A percentile compares a stretch with the other conserved stretches of the same genome.
These are phyloP conservation scores for Candida ovalis DNA, from an alignment of 805 yeast genomes.

Conservation along the genomic window DNA sequence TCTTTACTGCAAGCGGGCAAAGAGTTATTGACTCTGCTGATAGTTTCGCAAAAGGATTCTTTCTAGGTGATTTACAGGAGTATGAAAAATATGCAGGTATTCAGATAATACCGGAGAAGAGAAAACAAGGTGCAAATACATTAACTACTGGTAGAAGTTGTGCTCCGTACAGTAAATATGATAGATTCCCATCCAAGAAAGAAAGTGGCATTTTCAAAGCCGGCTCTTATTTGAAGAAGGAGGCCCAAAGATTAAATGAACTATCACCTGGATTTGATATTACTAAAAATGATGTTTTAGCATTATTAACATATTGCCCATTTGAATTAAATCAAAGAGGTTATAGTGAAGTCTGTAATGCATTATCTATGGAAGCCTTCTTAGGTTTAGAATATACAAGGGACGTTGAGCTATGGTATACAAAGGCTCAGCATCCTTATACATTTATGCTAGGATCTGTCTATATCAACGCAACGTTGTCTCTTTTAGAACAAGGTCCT, in stretches of 20 bases:
- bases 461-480: constrained; percentile 44
- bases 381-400: constrained; percentile 55
- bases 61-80: constrained; percentile 32
- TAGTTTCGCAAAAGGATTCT: constrained; percentile 57
- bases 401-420: constrained; percentile 58
- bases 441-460: constrained; percentile 60
- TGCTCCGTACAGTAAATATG: constrained; percentile 31
- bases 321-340: constrained; percentile 73
- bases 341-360: constrained; percentile 58
- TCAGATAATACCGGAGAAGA: constrained; percentile 43
- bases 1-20: constrained; percentile 53
- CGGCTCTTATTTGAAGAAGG: constrained; percentile 42
- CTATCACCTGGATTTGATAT: constrained; percentile 54
- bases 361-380: constrained; percentile 68
- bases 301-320: constrained; percentile 62
- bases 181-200: constrained; percentile 14
- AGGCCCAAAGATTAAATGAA: constrained; percentile 53
- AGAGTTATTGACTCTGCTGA: constrained; percentile 54
- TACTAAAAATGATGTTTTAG: constrained; percentile 47
- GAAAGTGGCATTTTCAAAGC: constrained; percentile 12
- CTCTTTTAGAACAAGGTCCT: constrained; percentile 23
- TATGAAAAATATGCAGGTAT: constrained; percentile 35
- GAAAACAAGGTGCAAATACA: constrained; percentile 51
- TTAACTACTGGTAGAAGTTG: constrained; percentile 52
- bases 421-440: constrained; percentile 53